Percentiles rank a stretch among this genome's conserved stretches.
phyloP scores from a whole-genome alignment of 2,329 filamentous ascomycete genomes.

The Fusarium sp. region DNA sequence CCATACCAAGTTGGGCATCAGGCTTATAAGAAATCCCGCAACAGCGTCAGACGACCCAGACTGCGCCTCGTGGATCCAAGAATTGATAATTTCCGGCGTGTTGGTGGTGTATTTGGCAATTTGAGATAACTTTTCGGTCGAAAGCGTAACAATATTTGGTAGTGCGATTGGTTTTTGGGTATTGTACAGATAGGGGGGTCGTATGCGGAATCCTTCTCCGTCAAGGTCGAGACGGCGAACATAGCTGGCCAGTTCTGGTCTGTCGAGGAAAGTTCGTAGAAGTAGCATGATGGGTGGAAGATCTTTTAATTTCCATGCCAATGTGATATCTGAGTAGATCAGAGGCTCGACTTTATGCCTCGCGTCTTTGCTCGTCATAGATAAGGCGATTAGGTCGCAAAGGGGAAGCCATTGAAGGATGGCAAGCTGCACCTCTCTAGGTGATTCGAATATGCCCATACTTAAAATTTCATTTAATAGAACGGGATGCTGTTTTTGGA shows the following conservation, averaged over 20 bases:
- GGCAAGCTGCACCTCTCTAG: background rate
- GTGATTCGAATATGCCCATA: background rate
- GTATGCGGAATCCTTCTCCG: background rate
- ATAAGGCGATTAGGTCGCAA: background rate
- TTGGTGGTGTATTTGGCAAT: too few relatives aligned
- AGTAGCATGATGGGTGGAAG: background rate
- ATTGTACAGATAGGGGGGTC: background rate
- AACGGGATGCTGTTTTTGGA: too few relatives aligned
- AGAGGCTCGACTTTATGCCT: background rate
- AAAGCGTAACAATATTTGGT: background rate
- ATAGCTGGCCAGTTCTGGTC: background rate
- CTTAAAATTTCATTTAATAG: too few relatives aligned
- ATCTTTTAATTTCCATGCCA: background rate
- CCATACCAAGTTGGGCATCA: background rate
- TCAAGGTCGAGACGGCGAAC: background rate
- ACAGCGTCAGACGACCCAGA: background rate
- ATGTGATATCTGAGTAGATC: background rate
- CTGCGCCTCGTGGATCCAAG: background rate
- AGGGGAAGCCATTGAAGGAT: background rate
- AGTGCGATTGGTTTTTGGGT: background rate
- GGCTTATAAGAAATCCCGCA: background rate
- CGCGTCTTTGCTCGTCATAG: background rate
- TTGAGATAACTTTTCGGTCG: background rate
- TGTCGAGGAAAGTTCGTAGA: background rate
- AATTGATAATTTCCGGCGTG: too few relatives aligned